These are phyloP conservation scores for Amaranthus cruentus DNA, from an alignment of 148 eudicot genomes.

Conservation along the genomic window DNA sequence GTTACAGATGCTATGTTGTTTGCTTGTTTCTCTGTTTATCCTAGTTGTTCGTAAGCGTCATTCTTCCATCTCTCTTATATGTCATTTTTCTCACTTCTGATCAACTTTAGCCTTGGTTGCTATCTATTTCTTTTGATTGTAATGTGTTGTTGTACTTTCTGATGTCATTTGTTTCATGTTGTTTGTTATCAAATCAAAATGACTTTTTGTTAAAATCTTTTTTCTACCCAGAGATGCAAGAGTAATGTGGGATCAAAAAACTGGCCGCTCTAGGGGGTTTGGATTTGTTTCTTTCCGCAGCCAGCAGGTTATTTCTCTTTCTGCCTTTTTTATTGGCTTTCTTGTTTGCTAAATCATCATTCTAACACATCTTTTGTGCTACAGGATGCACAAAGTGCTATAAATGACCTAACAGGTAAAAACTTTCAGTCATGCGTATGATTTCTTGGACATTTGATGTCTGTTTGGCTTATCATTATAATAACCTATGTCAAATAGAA, in stretches of 20 bases:
- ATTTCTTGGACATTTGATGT: neutral
- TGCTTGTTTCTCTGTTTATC: slow-evolving; percentile 85
- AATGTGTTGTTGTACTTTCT: neutral
- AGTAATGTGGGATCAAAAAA: slow-evolving; percentile 99
- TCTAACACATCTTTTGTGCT: slow-evolving; percentile 13
- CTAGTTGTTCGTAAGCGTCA: slow-evolving; percentile 91
- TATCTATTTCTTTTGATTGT: neutral
- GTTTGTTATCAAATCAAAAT: neutral
- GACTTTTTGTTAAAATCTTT: neutral
- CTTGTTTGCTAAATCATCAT: neutral
- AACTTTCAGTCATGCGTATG: neutral
- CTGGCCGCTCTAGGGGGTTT: slow-evolving; percentile 97
- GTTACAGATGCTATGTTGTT: slow-evolving; percentile 93
- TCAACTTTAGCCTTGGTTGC: neutral
- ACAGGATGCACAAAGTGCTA: slow-evolving; percentile 97
- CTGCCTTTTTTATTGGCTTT: neutral
- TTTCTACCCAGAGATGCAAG: slow-evolving; percentile 79
- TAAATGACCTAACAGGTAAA: slow-evolving; percentile 87
- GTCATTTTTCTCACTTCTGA: neutral
- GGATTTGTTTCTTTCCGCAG: slow-evolving; percentile 94
- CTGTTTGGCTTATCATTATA: neutral
- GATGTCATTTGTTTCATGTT: too few relatives aligned
- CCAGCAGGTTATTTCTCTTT: slow-evolving; percentile 55
- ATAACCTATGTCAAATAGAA: neutral
- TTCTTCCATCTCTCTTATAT: slow-evolving; percentile 12